Conservation (phyloP, 768 basidiomycete genomes). For the Naganishia vaughanmartiniae region DNA sequence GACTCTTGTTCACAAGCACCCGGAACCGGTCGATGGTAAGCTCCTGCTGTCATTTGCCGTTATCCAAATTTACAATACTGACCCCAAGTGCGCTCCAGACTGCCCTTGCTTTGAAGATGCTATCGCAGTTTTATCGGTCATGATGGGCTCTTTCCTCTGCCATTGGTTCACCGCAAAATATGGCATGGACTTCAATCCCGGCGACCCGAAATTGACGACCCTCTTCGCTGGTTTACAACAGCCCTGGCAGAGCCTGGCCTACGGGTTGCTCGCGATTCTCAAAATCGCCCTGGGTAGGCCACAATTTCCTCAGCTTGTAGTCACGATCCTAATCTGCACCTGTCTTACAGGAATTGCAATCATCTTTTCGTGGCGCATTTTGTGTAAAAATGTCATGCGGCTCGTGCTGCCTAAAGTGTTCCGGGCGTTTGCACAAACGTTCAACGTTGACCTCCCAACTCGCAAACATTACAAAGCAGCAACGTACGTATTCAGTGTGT, state of each 20-base stretch:
- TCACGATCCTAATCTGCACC: background rate
- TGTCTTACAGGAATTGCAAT: conserved; percentile 63
- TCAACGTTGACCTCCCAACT: conserved; percentile 71
- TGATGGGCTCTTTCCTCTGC: conserved; percentile 68
- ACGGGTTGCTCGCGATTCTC: conserved; percentile 3
- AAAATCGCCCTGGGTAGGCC: conserved; percentile 57
- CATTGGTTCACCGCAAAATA: conserved; percentile 61
- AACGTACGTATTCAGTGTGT: conserved; percentile 55
- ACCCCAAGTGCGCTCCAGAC: conserved; percentile 53
- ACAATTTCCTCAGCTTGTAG: background rate
- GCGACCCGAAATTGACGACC: too few species aligned
- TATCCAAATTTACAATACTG: background rate
- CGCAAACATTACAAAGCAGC: conserved; percentile 87
- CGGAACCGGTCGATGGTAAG: conserved; percentile 74
- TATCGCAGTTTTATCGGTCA: conserved; percentile 83
- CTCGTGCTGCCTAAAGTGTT: conserved; percentile 77
- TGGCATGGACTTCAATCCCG: background rate
- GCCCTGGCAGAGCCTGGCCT: conserved; percentile 5
- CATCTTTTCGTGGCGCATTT: conserved; percentile 83
- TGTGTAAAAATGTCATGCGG: conserved; percentile 75
- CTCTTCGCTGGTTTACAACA: background rate
- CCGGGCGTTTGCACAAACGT: conserved; percentile 60
- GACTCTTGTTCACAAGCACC: conserved; percentile 79
- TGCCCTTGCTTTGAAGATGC: conserved; percentile 98
- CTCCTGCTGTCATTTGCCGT: background rate